Conservation (phyloP, 129 eudicot genomes). For the Centrapalus pauciflorus region DNA sequence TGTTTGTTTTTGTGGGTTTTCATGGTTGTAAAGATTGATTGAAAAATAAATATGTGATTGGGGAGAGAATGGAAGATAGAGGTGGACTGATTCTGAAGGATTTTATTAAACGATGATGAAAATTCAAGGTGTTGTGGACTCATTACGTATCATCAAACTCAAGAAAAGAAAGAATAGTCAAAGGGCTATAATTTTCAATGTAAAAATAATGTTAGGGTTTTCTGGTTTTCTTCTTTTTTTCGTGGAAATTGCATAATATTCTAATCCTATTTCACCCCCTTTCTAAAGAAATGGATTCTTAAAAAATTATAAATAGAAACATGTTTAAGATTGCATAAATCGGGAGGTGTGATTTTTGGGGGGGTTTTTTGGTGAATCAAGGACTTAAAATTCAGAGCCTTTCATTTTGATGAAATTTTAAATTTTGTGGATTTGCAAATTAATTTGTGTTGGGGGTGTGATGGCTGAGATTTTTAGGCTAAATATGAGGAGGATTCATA, state of each 20-base stretch:
- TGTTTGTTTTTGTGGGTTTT: slow-evolving; percentile 16
- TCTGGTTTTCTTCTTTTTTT: neutral
- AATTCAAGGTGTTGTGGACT: slow-evolving; percentile 14
- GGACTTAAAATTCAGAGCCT: slow-evolving; percentile 26
- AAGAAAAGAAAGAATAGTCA: slow-evolving; percentile 15
- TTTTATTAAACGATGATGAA: slow-evolving; percentile 15
- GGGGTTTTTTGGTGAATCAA: slow-evolving; percentile 16
- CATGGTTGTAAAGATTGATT: slow-evolving; percentile 20
- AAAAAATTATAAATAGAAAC: slow-evolving; percentile 3
- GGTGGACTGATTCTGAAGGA: slow-evolving; percentile 21
- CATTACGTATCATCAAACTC: slow-evolving; percentile 12
- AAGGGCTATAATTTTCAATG: slow-evolving; percentile 4
- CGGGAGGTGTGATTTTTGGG: slow-evolving; percentile 19
- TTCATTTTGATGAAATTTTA: neutral
- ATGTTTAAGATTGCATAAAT: slow-evolving; percentile 9
- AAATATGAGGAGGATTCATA: slow-evolving; percentile 20
- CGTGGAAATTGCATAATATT: neutral
- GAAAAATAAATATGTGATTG: slow-evolving; percentile 37
- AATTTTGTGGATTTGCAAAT: slow-evolving; percentile 25
- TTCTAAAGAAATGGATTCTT: slow-evolving; percentile 13
- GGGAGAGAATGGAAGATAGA: slow-evolving; percentile 35
- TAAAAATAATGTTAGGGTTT: slow-evolving; percentile 22
- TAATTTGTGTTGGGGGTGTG: slow-evolving; percentile 13
- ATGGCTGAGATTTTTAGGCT: slow-evolving; percentile 20
- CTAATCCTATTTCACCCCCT: neutral